Evolutionary conservation across 192 early-diverging fungal species (phyloP).

Genomic region (Hyaloraphidium curvatum): DNA sequence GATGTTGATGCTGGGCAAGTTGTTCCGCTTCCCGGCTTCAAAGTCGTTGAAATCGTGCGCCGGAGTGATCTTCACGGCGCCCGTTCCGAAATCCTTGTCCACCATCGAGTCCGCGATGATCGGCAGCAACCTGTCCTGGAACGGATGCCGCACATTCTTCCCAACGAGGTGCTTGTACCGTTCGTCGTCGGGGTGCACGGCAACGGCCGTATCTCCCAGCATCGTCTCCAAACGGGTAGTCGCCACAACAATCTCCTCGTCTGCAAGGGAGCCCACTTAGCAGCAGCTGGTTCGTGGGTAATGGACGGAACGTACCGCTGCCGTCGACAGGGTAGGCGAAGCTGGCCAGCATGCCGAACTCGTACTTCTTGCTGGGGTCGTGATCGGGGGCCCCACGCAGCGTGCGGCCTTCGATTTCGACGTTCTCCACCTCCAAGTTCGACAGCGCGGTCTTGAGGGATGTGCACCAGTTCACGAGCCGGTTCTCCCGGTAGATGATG

Average conservation of each 20-base stretch:
- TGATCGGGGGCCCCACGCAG: conserved; percentile 81
- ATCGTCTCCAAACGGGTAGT: conserved; percentile 99
- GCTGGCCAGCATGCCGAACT: conserved; percentile 92
- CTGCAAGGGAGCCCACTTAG: conserved; percentile 9
- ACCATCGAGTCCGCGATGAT: conserved; percentile 73
- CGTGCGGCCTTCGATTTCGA: conserved; percentile 68
- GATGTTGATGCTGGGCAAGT: conserved; percentile 88
- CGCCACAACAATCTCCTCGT: conserved; percentile 81
- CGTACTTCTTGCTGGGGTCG: conserved; percentile 77
- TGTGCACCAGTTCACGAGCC: conserved; percentile 97
- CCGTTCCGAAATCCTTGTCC: conserved; percentile 88
- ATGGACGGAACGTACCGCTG: conserved; percentile 16
- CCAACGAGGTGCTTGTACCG: conserved; percentile 92
- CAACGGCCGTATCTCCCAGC: conserved; percentile 95
- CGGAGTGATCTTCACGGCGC: conserved; percentile 97
- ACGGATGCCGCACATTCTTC: conserved; percentile 84
- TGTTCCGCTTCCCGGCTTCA: conserved; percentile 83
- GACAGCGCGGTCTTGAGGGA: conserved; percentile 88
- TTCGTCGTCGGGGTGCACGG: conserved; percentile 77
- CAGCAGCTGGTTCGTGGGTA: background rate
- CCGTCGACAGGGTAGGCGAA: conserved; percentile 86
- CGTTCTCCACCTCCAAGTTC: conserved; percentile 89
- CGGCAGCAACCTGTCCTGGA: conserved; percentile 72
- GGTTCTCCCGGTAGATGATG: conserved; percentile 86
- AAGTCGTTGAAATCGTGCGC: conserved; percentile 98